These are phyloP conservation scores for Plectosphaerella plurivora DNA, from an alignment of 2,329 filamentous ascomycete species.

Conservation along the genomic window DNA sequence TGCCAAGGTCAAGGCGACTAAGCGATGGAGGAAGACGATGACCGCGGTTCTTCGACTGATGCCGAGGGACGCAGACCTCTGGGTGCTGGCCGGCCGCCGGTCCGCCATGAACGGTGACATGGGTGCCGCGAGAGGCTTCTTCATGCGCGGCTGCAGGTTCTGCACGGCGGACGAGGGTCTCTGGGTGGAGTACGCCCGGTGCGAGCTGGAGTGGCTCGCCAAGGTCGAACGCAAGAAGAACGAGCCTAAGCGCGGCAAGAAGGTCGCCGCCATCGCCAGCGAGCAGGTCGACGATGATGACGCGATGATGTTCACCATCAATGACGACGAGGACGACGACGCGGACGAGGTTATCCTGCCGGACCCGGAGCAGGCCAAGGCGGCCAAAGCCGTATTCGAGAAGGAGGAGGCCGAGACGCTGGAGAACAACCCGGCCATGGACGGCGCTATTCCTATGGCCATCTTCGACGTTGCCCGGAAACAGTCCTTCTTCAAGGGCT, in stretches of 20 bases:
- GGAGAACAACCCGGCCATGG: conserved; percentile 75
- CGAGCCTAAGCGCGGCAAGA: conserved; percentile 47
- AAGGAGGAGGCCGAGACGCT: conserved; percentile 46
- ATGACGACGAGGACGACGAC: conserved; percentile 40
- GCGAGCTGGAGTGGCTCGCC: conserved; percentile 88
- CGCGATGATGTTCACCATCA: conserved; percentile 38
- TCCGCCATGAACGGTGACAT: conserved; percentile 82
- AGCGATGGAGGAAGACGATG: conserved; percentile 61
- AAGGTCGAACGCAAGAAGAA: conserved; percentile 72
- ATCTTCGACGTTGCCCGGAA: conserved; percentile 85
- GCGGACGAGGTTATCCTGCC: conserved; percentile 38
- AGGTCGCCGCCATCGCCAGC: conserved; percentile 45
- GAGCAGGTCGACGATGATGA: conserved; percentile 45
- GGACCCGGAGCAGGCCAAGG: conserved; percentile 33
- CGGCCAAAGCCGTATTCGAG: conserved; percentile 40
- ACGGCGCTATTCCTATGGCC: conserved; percentile 88
- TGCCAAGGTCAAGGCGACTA: conserved; percentile 60
- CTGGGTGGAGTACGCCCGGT: conserved; percentile 86
- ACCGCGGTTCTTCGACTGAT: conserved; percentile 76
- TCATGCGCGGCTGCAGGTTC: conserved; percentile 85
- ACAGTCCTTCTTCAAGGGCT: conserved; percentile 64
- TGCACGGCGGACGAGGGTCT: conserved; percentile 70
- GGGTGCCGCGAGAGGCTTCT: conserved; percentile 76
- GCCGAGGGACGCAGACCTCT: conserved; percentile 76
- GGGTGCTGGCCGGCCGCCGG: conserved; percentile 78